Conservation (phyloP, 73 alveolate species). For the Tetrahymena malaccensis region DNA sequence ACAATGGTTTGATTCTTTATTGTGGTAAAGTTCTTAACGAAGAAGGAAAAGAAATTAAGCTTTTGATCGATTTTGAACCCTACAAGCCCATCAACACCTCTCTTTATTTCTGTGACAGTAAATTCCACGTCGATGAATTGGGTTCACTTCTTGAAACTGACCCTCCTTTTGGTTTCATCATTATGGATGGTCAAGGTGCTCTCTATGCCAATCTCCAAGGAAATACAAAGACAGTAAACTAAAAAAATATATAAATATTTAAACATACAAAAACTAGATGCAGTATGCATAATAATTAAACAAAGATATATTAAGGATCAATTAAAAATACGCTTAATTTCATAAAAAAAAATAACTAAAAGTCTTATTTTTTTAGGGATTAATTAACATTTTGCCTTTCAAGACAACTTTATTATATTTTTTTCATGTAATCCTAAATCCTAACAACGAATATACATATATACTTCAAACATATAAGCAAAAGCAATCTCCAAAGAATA, state of each 20-base stretch:
- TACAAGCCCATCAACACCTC: slow-evolving; percentile 94
- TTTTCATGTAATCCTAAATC: too few relatives aligned
- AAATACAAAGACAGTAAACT: slow-evolving; percentile 54
- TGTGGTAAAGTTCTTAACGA: slow-evolving; percentile 93
- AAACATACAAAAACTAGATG: neutral
- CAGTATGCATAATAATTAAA: neutral
- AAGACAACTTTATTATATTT: neutral
- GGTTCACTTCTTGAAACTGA: slow-evolving; percentile 65
- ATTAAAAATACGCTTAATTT: neutral
- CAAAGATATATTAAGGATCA: neutral
- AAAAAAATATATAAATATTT: neutral
- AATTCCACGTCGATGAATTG: slow-evolving; percentile 65
- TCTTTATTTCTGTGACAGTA: slow-evolving; percentile 90
- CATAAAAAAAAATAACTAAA: too few relatives aligned
- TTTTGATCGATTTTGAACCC: slow-evolving; percentile 93
- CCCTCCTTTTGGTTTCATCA: slow-evolving; percentile 92
- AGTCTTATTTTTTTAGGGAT: neutral
- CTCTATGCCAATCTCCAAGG: slow-evolving; percentile 97
- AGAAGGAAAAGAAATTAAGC: slow-evolving; percentile 89
- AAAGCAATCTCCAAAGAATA: neutral
- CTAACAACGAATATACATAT: neutral
- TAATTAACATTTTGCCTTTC: neutral
- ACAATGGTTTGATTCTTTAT: slow-evolving; percentile 94
- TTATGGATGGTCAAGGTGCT: slow-evolving; percentile 98
- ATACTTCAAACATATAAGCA: neutral